Percentiles rank a stretch among this genome's conserved stretches.
phyloP scores from a whole-genome alignment of 2,329 filamentous ascomycete species.

The Cadophora luteo-olivacea region DNA sequence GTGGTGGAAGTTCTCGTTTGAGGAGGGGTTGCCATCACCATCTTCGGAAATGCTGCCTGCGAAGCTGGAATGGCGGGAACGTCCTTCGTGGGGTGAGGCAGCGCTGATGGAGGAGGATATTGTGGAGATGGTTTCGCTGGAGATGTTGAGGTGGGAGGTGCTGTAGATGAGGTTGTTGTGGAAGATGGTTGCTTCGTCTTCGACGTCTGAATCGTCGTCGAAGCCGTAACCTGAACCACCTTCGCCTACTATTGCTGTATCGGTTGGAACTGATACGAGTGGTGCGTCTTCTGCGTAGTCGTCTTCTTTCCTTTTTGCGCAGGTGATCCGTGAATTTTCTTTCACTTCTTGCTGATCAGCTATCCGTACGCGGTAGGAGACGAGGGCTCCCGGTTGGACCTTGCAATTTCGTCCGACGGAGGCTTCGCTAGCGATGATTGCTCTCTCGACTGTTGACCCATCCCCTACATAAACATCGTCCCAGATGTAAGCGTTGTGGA shows the following conservation, averaged over 20 bases:
- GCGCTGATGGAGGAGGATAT: constrained; percentile 62
- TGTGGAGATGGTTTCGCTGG: constrained; percentile 67
- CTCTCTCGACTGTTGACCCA: constrained; percentile 70
- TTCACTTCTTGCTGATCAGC: constrained; percentile 62
- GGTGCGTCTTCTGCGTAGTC: constrained; percentile 43
- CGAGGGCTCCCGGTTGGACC: constrained; percentile 74
- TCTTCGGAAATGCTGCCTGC: constrained; percentile 74
- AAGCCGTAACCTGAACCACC: constrained; percentile 69
- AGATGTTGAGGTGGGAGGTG: constrained; percentile 47
- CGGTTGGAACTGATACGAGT: constrained; percentile 47
- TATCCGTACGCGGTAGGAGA: constrained; percentile 81
- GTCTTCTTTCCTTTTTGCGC: constrained; percentile 49
- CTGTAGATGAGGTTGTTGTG: constrained; percentile 52
- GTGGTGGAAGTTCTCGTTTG: constrained; percentile 75
- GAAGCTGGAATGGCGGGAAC: constrained; percentile 73
- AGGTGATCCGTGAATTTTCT: constrained; percentile 48
- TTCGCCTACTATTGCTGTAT: constrained; percentile 61
- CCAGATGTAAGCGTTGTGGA: constrained; percentile 87
- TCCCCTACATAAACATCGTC: constrained; percentile 82
- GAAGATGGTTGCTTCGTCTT: constrained; percentile 62
- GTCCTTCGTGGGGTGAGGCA: constrained; percentile 43
- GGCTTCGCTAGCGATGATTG: constrained; percentile 78
- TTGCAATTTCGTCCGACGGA: constrained; percentile 73
- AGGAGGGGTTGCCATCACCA: constrained; percentile 52
- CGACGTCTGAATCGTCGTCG: constrained; percentile 63